Percentiles rank a stretch among this genome's conserved stretches.
These are phyloP conservation scores for Yamadazyma sp. DNA, from an alignment of 805 yeast species.

Conservation along the genomic window DNA sequence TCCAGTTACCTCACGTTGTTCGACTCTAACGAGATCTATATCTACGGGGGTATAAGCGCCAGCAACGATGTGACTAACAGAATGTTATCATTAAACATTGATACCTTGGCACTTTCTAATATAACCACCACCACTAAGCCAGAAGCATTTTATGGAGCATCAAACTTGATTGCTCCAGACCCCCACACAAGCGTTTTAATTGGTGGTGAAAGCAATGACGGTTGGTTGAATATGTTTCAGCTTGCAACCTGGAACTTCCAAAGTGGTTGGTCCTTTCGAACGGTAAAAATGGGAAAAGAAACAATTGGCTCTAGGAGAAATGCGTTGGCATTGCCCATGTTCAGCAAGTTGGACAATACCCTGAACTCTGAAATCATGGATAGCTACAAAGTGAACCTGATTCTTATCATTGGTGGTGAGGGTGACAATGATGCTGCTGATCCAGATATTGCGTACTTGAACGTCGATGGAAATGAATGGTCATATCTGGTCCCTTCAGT, in stretches of 20 bases:
- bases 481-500: constrained; percentile 6
- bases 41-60: constrained; percentile 50
- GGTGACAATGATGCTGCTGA: constrained; percentile 14
- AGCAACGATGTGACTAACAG: constrained; percentile 34
- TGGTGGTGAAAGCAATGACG: constrained; percentile 63
- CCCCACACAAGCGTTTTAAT: constrained; percentile 52
- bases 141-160: constrained; percentile 54
- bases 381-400: constrained; percentile 35
- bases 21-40: constrained; percentile 40
- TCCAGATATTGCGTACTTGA: constrained; percentile 8
- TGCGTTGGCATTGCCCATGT: constrained; percentile 57
- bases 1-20: constrained; percentile 46
- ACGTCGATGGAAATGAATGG: constrained; percentile 13
- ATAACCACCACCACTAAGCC: constrained; percentile 54
- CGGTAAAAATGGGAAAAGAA: constrained; percentile 25
- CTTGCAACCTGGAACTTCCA: constrained; percentile 69
- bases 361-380: constrained; percentile 24
- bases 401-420: constrained; percentile 65
- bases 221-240: constrained; percentile 75
- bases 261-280: constrained; percentile 63
- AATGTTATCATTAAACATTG: constrained; percentile 45
- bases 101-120: constrained; percentile 30
- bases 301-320: constrained; percentile 52
- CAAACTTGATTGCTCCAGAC: constrained; percentile 43
- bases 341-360: constrained; percentile 27